These are phyloP conservation scores for Dactylonectria estremocensis DNA, from an alignment of 2,329 filamentous ascomycete genomes.

Conservation along the genomic window DNA sequence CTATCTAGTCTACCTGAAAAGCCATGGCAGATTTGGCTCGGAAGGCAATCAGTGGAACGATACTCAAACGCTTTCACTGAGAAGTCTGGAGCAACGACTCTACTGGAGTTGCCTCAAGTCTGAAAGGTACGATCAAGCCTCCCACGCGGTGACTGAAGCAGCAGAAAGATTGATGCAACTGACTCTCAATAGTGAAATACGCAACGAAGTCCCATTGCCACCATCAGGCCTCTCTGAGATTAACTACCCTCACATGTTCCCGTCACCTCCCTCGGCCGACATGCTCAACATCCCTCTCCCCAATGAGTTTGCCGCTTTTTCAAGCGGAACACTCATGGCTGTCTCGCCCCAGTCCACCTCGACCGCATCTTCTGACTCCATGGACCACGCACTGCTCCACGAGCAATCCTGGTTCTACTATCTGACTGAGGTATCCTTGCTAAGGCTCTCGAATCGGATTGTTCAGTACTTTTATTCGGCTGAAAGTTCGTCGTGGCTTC, in stretches of 20 bases:
- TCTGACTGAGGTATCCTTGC: slow-evolving; percentile 32
- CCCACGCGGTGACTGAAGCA: neutral
- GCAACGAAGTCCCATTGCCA: slow-evolving; percentile 11
- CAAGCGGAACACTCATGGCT: slow-evolving; percentile 14
- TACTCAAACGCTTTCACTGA: slow-evolving; percentile 4
- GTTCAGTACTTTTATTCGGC: slow-evolving; percentile 27
- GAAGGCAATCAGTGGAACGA: slow-evolving; percentile 21
- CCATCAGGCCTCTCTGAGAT: slow-evolving; percentile 8
- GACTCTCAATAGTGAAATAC: slow-evolving; percentile 7
- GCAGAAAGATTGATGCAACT: neutral
- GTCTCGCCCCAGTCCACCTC: slow-evolving; percentile 17
- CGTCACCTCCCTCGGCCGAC: slow-evolving; percentile 14
- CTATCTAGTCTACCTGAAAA: slow-evolving; percentile 26
- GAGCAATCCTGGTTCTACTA: slow-evolving; percentile 41
- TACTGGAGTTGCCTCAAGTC: slow-evolving; percentile 27
- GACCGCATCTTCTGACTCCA: slow-evolving; percentile 5
- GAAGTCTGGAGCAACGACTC: slow-evolving; percentile 21
- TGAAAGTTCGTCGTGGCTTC: slow-evolving; percentile 16
- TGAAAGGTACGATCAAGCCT: slow-evolving; percentile 2
- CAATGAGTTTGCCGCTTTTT: slow-evolving; percentile 1
- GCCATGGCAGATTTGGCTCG: slow-evolving; percentile 13
- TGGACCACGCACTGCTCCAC: slow-evolving; percentile 10
- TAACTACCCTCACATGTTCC: slow-evolving; percentile 27
- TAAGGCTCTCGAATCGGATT: slow-evolving; percentile 28
- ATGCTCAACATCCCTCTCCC: neutral